Evolutionary conservation across 495 filamentous ascomycete species (phyloP).

Genomic region (Podospora conica): DNA sequence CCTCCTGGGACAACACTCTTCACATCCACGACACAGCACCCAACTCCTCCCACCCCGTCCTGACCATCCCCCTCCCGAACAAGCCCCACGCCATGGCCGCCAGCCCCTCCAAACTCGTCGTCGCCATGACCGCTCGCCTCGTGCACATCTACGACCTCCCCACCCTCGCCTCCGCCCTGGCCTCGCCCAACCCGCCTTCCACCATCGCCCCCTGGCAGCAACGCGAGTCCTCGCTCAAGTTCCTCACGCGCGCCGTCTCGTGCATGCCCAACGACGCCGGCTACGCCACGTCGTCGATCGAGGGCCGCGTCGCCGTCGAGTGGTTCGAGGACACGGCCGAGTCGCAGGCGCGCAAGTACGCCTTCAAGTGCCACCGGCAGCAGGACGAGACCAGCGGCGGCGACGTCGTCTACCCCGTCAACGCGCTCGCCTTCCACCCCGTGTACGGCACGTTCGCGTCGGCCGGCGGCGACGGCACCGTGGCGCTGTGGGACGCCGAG

Average conservation of each 20-base stretch:
- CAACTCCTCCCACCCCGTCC: conserved; percentile 35
- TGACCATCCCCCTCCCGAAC: conserved; percentile 61
- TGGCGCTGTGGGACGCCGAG: conserved; percentile 92
- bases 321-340: conserved; percentile 88
- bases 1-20: conserved; percentile 87
- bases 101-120: conserved; percentile 75
- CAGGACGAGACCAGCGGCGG: conserved; percentile 50
- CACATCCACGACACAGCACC: conserved; percentile 64
- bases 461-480: conserved; percentile 88
- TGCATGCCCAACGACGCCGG: conserved; percentile 95
- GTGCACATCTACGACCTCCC: conserved; percentile 89
- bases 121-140: conserved; percentile 89
- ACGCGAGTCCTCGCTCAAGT: conserved; percentile 86
- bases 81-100: conserved; percentile 86
- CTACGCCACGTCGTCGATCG: conserved; percentile 82
- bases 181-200: conserved; percentile 35
- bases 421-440: conserved; percentile 89
- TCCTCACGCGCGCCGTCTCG: conserved; percentile 87
- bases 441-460: conserved; percentile 85
- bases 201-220: conserved; percentile 79
- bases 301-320: conserved; percentile 90
- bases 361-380: conserved; percentile 96
- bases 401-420: conserved; percentile 92
- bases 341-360: conserved; percentile 88
- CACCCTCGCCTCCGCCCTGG: conserved; percentile 51